Percentiles rank a stretch among this genome's conserved stretches.
Conservation (phyloP, 2,329 filamentous ascomycete species). For the Camillea tinctor region DNA sequence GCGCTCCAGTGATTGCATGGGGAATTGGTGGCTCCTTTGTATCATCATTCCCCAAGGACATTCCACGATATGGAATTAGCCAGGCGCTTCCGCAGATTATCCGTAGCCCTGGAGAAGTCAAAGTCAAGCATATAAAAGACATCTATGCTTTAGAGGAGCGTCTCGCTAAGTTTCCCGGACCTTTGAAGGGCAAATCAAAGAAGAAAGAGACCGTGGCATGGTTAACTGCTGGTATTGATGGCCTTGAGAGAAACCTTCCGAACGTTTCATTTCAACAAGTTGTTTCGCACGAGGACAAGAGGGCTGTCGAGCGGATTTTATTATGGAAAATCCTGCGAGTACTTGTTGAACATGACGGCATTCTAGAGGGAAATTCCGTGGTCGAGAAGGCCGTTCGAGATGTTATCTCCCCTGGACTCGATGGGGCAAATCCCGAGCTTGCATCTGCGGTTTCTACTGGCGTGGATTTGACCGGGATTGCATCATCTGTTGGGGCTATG, state of each 20-base stretch:
- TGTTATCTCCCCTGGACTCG: constrained; percentile 64
- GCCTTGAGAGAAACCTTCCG: constrained; percentile 61
- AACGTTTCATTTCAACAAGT: constrained; percentile 49
- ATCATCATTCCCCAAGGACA: constrained; percentile 83
- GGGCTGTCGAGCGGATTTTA: constrained; percentile 74
- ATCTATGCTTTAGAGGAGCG: constrained; percentile 69
- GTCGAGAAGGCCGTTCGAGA: constrained; percentile 74
- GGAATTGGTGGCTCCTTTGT: constrained; percentile 80
- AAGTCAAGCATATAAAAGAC: constrained; percentile 72
- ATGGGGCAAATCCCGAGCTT: constrained; percentile 26
- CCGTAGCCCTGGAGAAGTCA: constrained; percentile 78
- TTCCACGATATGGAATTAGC: constrained; percentile 80
- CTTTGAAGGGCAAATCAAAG: constrained; percentile 83
- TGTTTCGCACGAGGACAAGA: constrained; percentile 62
- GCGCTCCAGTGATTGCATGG: constrained; percentile 82
- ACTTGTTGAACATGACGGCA: constrained; percentile 83
- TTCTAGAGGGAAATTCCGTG: constrained; percentile 68
- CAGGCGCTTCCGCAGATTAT: constrained; percentile 74
- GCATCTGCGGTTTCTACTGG: constrained; percentile 32
- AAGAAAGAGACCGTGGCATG: constrained; percentile 90
- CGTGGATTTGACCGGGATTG: constrained; percentile 38
- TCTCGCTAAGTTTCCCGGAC: constrained; percentile 82
- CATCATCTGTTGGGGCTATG: constrained; percentile 36
- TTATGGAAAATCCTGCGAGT: constrained; percentile 84
- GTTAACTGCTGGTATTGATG: constrained; percentile 74